Base-by-base conservation (phyloP, 2,329 filamentous ascomycete genomes). In the Apiospora malaysiana region DNA sequence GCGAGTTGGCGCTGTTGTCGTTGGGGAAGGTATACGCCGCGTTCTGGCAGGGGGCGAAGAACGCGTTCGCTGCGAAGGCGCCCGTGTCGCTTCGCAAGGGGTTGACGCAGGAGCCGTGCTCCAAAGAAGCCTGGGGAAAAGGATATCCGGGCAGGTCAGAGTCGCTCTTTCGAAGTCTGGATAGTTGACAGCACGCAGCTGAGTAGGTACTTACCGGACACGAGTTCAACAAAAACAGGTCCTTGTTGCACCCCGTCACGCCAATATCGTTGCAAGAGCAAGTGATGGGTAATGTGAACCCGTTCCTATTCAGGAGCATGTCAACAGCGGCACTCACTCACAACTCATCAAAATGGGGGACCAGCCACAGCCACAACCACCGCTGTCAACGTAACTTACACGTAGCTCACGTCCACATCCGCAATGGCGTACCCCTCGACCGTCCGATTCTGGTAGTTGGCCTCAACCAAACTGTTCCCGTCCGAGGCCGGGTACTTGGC, bases 241-340 rank as follows among this genome's bases (percentile, higher is more conserved):
- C n/a, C 18, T 67, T 67, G n/a, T 67, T 67, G 40, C 65, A 67
- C 2, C 65, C 65, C 14, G 65, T 67, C 5, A 67, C 65, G 42
- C 65, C 65, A 1, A 67, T 1, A 18, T 18, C 14, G 12, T 67
- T 67, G 10, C 65, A 67, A 0, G 40, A 32, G n/a, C 65, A 67
- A 0, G 43, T 46, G 3, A 67, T 67, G 0, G 65, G 65, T 14
- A 67, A 18, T 0, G 65, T 67, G 21, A 45, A 67, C 0, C 65
- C 65, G 3, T 67, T 37, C 3, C 65, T 67, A 21, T 4, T 32
- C 32, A 8, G 18, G 9, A 12, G 12, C 42, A 18, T 25, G 65
- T 25, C 1, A 46, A 9, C 3, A 27, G 12, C 5, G 10, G 2
- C 3, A 4, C 18, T 32, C 23, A 7, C 7, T 9, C 8, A 27